Conservation (phyloP, 495 filamentous ascomycete species). For the Aspergillus homomorphus region DNA sequence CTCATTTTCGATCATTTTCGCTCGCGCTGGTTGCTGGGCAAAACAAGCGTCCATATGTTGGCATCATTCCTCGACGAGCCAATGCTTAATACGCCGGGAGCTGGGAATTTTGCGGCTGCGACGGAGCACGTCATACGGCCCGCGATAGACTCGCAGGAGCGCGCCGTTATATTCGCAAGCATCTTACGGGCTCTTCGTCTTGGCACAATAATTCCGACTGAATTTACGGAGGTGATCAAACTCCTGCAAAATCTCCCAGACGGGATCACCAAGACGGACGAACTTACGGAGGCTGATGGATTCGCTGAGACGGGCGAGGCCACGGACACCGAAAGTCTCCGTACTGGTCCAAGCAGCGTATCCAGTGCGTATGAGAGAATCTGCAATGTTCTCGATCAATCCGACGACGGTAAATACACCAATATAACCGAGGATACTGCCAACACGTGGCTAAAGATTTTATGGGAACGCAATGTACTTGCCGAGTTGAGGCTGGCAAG, state of each 20-base stretch:
- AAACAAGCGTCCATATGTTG: constrained; percentile 20
- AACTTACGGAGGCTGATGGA: too few species aligned
- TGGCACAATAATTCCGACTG: constrained; percentile 34
- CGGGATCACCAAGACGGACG: background rate
- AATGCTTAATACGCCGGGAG: constrained; percentile 36
- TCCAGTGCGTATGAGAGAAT: background rate
- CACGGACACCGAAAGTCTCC: background rate
- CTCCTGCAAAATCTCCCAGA: constrained; percentile 6
- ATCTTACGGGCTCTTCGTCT: constrained; percentile 38
- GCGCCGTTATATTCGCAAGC: constrained; percentile 23
- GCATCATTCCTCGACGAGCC: constrained; percentile 45
- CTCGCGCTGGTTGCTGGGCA: constrained; percentile 11
- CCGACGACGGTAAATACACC: background rate
- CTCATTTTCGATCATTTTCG: constrained; percentile 40
- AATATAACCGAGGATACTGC: constrained; percentile 29
- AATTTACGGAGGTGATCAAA: constrained; percentile 34
- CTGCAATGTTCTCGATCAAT: background rate
- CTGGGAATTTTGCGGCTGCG: constrained; percentile 37
- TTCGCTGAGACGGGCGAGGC: too few species aligned
- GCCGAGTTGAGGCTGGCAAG: constrained; percentile 27
- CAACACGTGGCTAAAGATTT: constrained; percentile 33
- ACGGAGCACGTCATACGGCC: constrained; percentile 23
- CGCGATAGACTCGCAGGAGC: constrained; percentile 6
- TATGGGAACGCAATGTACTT: constrained; percentile 15
- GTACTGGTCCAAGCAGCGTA: background rate